Base-by-base conservation (phyloP, 306 rosid genomes). In the Mimosa bimucronata region DNA sequence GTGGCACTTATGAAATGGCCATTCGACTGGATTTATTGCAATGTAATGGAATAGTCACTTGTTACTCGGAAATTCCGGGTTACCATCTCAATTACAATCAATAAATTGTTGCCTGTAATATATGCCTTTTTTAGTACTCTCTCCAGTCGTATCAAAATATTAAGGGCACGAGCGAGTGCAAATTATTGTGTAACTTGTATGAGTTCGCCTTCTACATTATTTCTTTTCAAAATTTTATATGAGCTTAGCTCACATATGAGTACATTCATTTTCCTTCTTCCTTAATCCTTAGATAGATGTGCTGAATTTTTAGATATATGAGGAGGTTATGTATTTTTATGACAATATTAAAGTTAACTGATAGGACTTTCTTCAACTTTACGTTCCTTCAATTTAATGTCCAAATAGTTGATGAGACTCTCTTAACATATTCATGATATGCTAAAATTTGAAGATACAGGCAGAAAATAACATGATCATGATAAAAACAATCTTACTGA, bases 401-500 rank as follows among this genome's bases (percentile, higher is more conserved):
- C 38, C 5, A 34, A 34, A 6, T 34, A 34, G 38, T 34, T 34
- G 38, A 34, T 2, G 38, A 34, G n/a, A n/a, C n/a, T n/a, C n/a
- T n/a, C n/a, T n/a, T 8, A 40, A 0, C 9, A 40, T 44, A 44
- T 0, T 5, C 18, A 9, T 19, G 57, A 70, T 13, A 44, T 70
- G 23, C 61, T 53, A 61, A 34, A 65, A 2, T 4, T 67, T 55
- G 58, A 80, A 77, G 46, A 11, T n/a, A n/a, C 25, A 61, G 64
- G 34, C 26, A 62, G 40, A 66, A 45, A 45, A 42, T 25, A 73
- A 42, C 55, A 53, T 73, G 61, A 66, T 31, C 78, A n/a, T 14
- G 25, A 57, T 13, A 64, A 82, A 81, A 78, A 80, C 41, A 81
- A 77, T 76, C 15, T 53, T 65, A 76, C 18, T 74, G 55, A 81